These are phyloP conservation scores for Gynochthodes officinalis DNA, from an alignment of 257 asterid genomes.

Conservation along the genomic window DNA sequence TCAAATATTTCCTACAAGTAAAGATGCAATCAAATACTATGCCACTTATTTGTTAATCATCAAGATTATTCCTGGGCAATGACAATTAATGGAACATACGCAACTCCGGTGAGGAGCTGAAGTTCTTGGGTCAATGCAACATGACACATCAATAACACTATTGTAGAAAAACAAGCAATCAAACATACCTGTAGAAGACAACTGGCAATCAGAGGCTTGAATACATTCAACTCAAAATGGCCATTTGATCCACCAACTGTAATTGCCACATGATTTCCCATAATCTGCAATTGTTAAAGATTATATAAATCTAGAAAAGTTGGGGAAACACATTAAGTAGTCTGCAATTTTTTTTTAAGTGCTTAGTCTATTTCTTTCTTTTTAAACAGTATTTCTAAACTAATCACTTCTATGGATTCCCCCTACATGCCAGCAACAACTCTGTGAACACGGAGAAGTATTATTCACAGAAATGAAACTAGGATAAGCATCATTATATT, in stretches of 20 bases:
- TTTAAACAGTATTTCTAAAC: background rate
- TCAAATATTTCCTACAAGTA: background rate
- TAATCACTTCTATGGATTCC: background rate
- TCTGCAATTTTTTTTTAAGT: background rate
- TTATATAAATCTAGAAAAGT: no score
- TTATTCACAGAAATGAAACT: background rate
- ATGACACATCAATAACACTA: slow-evolving; percentile 5
- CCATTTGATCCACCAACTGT: slow-evolving; percentile 95
- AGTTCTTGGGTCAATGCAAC: background rate
- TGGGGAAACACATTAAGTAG: no score
- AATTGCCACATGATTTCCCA: slow-evolving; percentile 95
- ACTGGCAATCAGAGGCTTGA: slow-evolving; percentile 92
- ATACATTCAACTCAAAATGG: slow-evolving; percentile 91
- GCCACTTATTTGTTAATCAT: background rate
- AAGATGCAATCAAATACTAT: background rate
- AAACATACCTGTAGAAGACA: slow-evolving; percentile 73
- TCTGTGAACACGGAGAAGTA: background rate
- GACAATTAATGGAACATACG: background rate
- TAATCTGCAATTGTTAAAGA: slow-evolving; percentile 34
- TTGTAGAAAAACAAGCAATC: background rate
- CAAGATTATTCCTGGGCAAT: background rate
- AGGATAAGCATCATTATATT: background rate
- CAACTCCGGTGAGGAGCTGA: background rate
- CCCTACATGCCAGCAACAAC: background rate
- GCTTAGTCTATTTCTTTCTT: background rate